phyloP scores from a whole-genome alignment of 2,329 filamentous ascomycete species.

The Fusarium sacchari region DNA sequence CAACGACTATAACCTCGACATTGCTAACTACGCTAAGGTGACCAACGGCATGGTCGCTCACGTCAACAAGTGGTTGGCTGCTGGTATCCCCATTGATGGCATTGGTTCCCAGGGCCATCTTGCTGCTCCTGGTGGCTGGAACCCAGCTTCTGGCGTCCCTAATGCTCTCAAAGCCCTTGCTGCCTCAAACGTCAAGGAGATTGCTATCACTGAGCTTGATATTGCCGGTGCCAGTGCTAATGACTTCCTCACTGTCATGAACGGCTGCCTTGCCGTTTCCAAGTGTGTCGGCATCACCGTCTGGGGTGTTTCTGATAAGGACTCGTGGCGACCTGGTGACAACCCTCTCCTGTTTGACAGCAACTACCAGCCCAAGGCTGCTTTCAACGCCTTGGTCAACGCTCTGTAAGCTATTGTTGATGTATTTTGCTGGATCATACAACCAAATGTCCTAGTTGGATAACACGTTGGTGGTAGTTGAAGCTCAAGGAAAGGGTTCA shows the following conservation, averaged over 20 bases:
- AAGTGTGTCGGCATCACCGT: slow-evolving; percentile 75
- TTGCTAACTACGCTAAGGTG: slow-evolving; percentile 69
- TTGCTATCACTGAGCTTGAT: slow-evolving; percentile 75
- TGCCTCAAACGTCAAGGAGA: slow-evolving; percentile 61
- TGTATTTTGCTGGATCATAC: no score
- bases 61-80: slow-evolving; percentile 71
- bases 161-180: slow-evolving; percentile 64
- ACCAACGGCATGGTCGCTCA: slow-evolving; percentile 61
- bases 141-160: slow-evolving; percentile 60
- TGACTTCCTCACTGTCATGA: slow-evolving; percentile 68
- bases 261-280: slow-evolving; percentile 65
- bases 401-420: background rate
- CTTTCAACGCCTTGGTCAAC: slow-evolving; percentile 54
- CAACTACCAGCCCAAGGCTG: slow-evolving; percentile 61
- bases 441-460: no score
- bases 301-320: slow-evolving; percentile 64
- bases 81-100: slow-evolving; percentile 59
- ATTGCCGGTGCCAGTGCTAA: slow-evolving; percentile 65
- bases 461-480: background rate
- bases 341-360: slow-evolving; percentile 65
- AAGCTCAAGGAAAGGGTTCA: background rate
- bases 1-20: slow-evolving; percentile 78
- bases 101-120: slow-evolving; percentile 71
- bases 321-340: slow-evolving; percentile 44
- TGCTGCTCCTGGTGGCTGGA: slow-evolving; percentile 47